Percentiles rank a stretch among this genome's conserved stretches.
Evolutionary conservation across 768 basidiomycete genomes (phyloP).

Genomic region (Leccinum sublutescens): DNA sequence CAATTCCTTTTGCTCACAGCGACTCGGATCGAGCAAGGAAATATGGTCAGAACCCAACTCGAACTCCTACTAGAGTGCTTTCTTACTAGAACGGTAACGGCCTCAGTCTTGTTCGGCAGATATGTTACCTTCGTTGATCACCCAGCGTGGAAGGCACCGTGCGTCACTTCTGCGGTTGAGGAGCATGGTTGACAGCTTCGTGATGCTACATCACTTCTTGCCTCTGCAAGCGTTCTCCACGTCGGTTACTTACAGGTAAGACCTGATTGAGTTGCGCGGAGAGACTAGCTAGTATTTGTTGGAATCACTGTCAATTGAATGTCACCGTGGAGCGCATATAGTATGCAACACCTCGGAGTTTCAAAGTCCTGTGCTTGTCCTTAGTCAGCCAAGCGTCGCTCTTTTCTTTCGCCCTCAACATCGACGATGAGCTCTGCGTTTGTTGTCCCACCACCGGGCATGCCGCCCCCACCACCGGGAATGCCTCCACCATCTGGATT

Average conservation of each 20-base stretch:
- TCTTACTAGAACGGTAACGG: background rate
- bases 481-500: conserved; percentile 38
- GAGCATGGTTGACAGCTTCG: background rate
- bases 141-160: background rate
- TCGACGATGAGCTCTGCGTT: conserved; percentile 33
- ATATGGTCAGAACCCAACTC: background rate
- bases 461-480: conserved; percentile 41
- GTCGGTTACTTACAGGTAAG: background rate
- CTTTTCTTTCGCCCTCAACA: conserved; percentile 30
- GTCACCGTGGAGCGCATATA: background rate
- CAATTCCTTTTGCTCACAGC: background rate
- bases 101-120: background rate
- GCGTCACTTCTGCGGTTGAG: background rate
- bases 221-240: background rate
- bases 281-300: too few relatives aligned
- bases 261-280: background rate
- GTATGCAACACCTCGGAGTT: background rate
- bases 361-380: conserved; percentile 6
- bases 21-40: background rate
- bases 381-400: conserved; percentile 26
- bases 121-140: background rate
- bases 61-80: background rate
- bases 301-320: background rate
- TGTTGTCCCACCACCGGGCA: conserved; percentile 41
- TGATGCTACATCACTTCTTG: too few relatives aligned